Base-by-base conservation (phyloP, 148 eudicot genomes). In the Chenopodium suecicum region DNA sequence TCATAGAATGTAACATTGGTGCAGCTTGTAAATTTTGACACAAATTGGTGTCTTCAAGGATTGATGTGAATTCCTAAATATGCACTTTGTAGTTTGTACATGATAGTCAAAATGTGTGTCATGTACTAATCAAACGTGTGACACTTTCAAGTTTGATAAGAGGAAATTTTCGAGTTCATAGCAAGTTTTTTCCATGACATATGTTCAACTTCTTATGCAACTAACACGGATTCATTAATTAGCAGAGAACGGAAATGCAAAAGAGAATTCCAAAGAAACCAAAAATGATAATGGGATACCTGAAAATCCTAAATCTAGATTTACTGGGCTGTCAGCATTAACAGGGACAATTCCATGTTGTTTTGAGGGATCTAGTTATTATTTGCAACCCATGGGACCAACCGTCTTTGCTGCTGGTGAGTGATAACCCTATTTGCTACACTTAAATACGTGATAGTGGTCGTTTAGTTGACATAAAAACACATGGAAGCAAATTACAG, bases 341-440 rank as follows among this genome's bases (percentile, higher is more conserved):
- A 80, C 77, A 31, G 83, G 80, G 50, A 75, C 20, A 29, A 62
- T 80, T 62, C 83, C 82, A 46, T 80, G 77, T 76, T 44, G 70
- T 22, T 79, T 84, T n/a, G 66, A 80, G 16, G 83, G 79, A 58
- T 75, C 80, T 2, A 60, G 27, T 46, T 84, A 84, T 22, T 58
- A 41, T 56, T 84, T 73, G 63, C 13, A 74, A 27, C 34, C 76
- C 46, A 27, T 31, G 4, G 23, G 19, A 41, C 62, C 69, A 79
- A 44, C 37, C 54, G 66, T 27, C 48, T 54, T 5, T 58, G 41
- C 79, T 75, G 0, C 73, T n/a, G 83, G 86, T 80, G 65, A 76
- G 32, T 76, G 32, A 14, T 60, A 56, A 20, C 47, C 16, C 19
- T 32, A 10, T 9, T 77, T 37, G 34, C 4, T n/a, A 11, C 19